These are phyloP conservation scores for Stemphylium vesicarium DNA, from an alignment of 2,329 filamentous ascomycete genomes.

Conservation along the genomic window DNA sequence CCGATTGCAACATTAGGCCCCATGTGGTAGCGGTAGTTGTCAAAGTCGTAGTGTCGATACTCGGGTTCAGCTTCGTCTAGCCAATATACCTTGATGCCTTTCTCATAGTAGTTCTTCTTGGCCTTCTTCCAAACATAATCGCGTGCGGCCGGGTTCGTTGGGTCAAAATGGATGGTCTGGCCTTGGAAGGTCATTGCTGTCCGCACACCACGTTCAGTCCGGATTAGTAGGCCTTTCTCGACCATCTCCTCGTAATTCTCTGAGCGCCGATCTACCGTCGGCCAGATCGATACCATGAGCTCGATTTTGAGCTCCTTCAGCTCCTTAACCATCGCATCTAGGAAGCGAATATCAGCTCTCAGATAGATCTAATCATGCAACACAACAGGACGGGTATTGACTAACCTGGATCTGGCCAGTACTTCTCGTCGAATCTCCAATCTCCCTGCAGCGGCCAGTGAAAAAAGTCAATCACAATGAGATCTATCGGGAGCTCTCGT, in stretches of 20 bases:
- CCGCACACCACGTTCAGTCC: conserved; percentile 65
- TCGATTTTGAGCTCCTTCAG: conserved; percentile 65
- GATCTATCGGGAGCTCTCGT: conserved; percentile 63
- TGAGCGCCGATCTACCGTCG: conserved; percentile 65
- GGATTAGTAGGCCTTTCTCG: conserved; percentile 65
- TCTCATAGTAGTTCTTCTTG: conserved; percentile 66
- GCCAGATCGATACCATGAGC: conserved; percentile 74
- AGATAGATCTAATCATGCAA: background rate
- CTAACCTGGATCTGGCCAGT: conserved; percentile 66
- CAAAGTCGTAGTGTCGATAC: conserved; percentile 69
- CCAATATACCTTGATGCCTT: conserved; percentile 71
- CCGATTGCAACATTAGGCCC: conserved; percentile 60
- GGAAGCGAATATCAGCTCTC: too few species aligned
- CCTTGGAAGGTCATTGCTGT: conserved; percentile 66
- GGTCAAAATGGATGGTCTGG: conserved; percentile 66
- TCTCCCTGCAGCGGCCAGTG: conserved; percentile 72
- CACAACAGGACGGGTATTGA: background rate
- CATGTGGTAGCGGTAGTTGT: conserved; percentile 67
- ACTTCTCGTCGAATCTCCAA: conserved; percentile 69
- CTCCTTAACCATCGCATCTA: conserved; percentile 67
- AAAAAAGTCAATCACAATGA: conserved; percentile 73
- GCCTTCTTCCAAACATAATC: conserved; percentile 65
- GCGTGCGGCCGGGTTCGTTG: conserved; percentile 66
- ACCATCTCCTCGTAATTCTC: conserved; percentile 69
- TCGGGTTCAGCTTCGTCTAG: conserved; percentile 73